Evolutionary conservation across 139 green algal species (phyloP).

Genomic region (Gonium pectorale): DNA sequence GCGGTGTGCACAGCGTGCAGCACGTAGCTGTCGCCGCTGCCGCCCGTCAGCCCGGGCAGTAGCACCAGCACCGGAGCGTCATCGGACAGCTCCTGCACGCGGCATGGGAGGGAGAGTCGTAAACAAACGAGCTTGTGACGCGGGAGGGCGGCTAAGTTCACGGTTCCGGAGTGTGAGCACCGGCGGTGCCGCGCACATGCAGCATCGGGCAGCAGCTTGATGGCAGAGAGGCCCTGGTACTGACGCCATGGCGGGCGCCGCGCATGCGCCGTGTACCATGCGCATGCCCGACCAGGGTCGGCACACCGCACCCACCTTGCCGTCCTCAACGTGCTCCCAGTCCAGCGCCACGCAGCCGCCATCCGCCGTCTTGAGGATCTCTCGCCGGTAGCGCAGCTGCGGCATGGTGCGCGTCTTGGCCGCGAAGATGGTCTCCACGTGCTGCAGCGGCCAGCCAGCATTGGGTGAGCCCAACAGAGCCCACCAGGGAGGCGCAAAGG

Average conservation of each 20-base stretch:
- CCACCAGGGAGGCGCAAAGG: too few species aligned
- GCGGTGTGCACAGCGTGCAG: conserved; percentile 75
- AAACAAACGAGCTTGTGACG: too few species aligned
- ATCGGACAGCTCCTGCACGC: conserved; percentile 54
- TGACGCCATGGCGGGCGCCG: too few species aligned
- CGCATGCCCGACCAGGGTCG: too few species aligned
- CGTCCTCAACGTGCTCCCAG: conserved; percentile 67
- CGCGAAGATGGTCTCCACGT: conserved; percentile 95
- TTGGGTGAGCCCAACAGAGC: too few species aligned
- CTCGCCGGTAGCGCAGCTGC: conserved; percentile 77
- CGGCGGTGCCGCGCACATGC: too few species aligned
- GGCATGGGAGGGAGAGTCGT: neutral
- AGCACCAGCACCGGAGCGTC: conserved; percentile 88
- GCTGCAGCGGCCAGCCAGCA: conserved; percentile 4
- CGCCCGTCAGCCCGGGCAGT: conserved; percentile 94
- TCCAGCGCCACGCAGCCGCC: conserved; percentile 91
- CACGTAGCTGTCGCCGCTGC: conserved; percentile 91
- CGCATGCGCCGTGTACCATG: too few species aligned
- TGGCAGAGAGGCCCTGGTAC: too few species aligned
- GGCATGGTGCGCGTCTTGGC: conserved; percentile 74
- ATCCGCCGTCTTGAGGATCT: conserved; percentile 81
- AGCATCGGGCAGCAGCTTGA: too few species aligned
- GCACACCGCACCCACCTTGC: conserved; percentile 43
- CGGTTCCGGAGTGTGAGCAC: too few species aligned
- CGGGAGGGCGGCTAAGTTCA: too few species aligned